Conservation (phyloP, 2,329 filamentous ascomycete genomes). For the Thermoascus crustaceus region DNA sequence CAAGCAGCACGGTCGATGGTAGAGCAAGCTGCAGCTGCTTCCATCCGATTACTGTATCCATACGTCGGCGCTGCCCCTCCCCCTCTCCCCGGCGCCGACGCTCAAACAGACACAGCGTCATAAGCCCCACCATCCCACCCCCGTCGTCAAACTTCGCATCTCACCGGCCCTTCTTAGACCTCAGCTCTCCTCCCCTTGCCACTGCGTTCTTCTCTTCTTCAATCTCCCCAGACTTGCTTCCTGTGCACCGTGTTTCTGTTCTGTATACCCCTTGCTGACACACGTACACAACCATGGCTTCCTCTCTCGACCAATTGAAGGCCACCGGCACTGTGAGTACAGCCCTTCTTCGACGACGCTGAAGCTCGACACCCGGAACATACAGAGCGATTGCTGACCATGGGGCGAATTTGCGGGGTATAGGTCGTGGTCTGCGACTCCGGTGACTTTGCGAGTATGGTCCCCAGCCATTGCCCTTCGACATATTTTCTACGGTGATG, state of each 20-base stretch:
- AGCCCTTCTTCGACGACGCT: constrained; percentile 4
- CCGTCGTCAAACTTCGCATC: background rate
- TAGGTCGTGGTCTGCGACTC: constrained; percentile 96
- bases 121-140: constrained; percentile 17
- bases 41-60: no score
- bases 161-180: background rate
- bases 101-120: constrained; percentile 12
- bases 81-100: constrained; percentile 1
- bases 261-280: background rate
- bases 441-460: constrained; percentile 74
- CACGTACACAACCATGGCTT: constrained; percentile 55
- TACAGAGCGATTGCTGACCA: constrained; percentile 10
- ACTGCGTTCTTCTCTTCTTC: background rate
- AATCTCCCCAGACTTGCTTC: constrained; percentile 1
- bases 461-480: constrained; percentile 10
- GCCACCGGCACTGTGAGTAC: constrained; percentile 83
- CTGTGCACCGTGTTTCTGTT: background rate
- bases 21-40: no score
- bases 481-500: constrained; percentile 3
- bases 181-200: background rate
- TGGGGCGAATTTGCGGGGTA: constrained; percentile 9
- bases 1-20: no score
- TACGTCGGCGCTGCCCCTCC: background rate
- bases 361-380: constrained; percentile 3
- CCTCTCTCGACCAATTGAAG: constrained; percentile 94